These are phyloP conservation scores for Protomyces pachydermus DNA, from an alignment of 1,139 yeast genomes.

Conservation along the genomic window DNA sequence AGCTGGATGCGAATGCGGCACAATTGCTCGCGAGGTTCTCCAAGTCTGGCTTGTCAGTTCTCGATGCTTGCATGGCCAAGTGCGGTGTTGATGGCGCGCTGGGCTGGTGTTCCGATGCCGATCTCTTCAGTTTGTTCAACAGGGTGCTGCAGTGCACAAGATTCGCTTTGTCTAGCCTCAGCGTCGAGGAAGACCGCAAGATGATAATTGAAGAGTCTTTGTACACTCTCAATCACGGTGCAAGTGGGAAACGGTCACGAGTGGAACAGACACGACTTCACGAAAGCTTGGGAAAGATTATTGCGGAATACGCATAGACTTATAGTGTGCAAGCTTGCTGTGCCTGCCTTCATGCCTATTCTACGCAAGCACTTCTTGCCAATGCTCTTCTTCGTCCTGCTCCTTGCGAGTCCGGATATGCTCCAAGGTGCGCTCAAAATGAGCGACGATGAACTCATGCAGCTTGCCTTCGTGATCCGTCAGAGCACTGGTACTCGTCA, in stretches of 20 bases:
- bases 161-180: background rate
- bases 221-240: background rate
- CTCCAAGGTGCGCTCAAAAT: conserved; percentile 61
- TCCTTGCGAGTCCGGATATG: conserved; percentile 64
- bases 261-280: background rate
- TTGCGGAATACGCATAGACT: background rate
- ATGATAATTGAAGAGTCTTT: background rate
- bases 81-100: background rate
- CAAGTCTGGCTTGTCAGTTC: background rate
- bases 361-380: conserved; percentile 1
- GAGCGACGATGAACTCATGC: conserved; percentile 38
- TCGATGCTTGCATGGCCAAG: background rate
- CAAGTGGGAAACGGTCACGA: background rate
- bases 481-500: conserved; percentile 28
- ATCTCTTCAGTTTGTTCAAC: background rate
- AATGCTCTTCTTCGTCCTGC: conserved; percentile 42
- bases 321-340: background rate
- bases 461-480: conserved; percentile 26
- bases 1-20: background rate
- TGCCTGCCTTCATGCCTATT: background rate
- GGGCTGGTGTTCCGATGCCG: background rate
- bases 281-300: background rate
- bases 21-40: background rate
- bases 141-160: background rate
- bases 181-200: background rate